phyloP scores from a whole-genome alignment of 2,329 filamentous ascomycete species.

The Colletotrichum viniferum region DNA sequence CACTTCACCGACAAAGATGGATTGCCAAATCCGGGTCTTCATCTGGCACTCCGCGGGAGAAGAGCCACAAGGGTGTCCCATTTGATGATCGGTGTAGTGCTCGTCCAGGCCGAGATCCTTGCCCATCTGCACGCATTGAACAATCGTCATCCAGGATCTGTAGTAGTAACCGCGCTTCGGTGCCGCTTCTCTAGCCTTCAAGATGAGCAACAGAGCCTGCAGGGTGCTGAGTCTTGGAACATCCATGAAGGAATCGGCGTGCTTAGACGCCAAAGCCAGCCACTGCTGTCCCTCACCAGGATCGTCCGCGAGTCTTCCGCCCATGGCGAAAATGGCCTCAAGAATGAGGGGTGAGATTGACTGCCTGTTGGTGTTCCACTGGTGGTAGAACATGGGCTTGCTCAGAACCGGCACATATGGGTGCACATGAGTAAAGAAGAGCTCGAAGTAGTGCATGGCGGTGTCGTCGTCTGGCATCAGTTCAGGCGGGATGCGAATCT shows the following conservation, averaged over 20 bases:
- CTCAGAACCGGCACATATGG: constrained; percentile 92
- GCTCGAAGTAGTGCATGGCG: constrained; percentile 82
- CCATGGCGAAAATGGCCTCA: constrained; percentile 90
- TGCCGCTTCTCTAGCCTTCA: constrained; percentile 91
- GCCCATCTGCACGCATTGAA: constrained; percentile 90
- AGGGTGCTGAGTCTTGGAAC: constrained; percentile 88
- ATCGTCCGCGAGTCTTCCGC: constrained; percentile 82
- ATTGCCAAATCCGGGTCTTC: constrained; percentile 90
- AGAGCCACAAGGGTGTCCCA: constrained; percentile 72
- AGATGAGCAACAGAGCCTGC: constrained; percentile 83
- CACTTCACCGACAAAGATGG: constrained; percentile 81
- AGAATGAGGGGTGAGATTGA: constrained; percentile 87
- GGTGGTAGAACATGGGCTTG: constrained; percentile 80
- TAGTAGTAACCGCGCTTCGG: constrained; percentile 96
- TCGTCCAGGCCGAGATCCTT: constrained; percentile 91
- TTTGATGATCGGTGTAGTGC: constrained; percentile 79
- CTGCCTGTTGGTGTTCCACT: constrained; percentile 85
- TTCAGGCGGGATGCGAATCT: constrained; percentile 87
- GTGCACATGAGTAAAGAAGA: constrained; percentile 90
- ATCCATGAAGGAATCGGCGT: constrained; percentile 93
- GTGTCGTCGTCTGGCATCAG: constrained; percentile 91
- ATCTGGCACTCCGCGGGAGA: constrained; percentile 77
- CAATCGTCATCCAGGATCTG: constrained; percentile 94
- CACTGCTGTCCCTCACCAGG: constrained; percentile 87
- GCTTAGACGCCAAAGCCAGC: constrained; percentile 87